Conservation (phyloP, 768 basidiomycete species). For the Tricholoma matsutake region DNA sequence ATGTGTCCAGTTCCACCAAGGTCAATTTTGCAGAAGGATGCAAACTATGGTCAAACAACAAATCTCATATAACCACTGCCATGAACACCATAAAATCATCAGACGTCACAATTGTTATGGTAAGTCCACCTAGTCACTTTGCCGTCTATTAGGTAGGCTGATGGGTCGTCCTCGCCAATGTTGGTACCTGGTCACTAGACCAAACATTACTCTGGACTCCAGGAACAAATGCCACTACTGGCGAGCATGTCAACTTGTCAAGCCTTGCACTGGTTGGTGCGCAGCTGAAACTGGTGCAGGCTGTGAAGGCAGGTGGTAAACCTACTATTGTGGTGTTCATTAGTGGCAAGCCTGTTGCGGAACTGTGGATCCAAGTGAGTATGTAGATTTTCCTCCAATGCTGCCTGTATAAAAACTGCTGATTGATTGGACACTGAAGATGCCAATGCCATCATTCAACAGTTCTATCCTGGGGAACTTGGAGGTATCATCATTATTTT, state of each 20-base stretch:
- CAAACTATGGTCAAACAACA: slow-evolving; percentile 67
- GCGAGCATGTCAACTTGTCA: slow-evolving; percentile 63
- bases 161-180: slow-evolving; percentile 21
- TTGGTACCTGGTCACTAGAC: slow-evolving; percentile 61
- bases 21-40: slow-evolving; percentile 67
- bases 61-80: slow-evolving; percentile 52
- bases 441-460: slow-evolving; percentile 66
- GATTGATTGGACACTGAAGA: slow-evolving; percentile 32
- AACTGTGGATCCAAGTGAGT: slow-evolving; percentile 70
- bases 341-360: slow-evolving; percentile 65
- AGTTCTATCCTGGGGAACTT: slow-evolving; percentile 74
- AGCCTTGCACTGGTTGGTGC: slow-evolving; percentile 65
- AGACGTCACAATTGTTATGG: slow-evolving; percentile 65
- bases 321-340: slow-evolving; percentile 66
- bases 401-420: not conserved
- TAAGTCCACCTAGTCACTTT: slow-evolving; percentile 22
- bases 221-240: slow-evolving; percentile 67
- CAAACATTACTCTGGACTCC: slow-evolving; percentile 56
- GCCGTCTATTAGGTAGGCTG: no score
- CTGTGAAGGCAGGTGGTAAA: slow-evolving; percentile 57
- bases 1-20: slow-evolving; percentile 42
- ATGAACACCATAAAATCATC: slow-evolving; percentile 49
- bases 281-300: slow-evolving; percentile 59
- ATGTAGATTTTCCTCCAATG: slow-evolving; percentile 14
- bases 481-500: slow-evolving; percentile 38